Evolutionary conservation across 306 rosid species (phyloP).

Genomic region (Sechiopsis laciniata): DNA sequence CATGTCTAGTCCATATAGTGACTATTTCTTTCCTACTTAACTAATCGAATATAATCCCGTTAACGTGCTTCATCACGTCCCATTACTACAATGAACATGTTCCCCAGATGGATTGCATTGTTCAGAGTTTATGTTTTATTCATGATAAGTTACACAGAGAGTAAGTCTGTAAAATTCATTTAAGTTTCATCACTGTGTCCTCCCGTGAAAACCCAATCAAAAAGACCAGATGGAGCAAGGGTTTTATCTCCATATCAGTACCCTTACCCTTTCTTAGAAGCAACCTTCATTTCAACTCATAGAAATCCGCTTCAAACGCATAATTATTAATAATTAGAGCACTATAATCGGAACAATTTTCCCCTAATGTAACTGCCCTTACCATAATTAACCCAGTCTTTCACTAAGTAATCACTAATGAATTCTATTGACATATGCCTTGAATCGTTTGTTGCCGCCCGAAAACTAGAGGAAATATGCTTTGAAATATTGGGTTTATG

Average conservation of each 20-base stretch:
- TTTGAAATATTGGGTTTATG: too few species aligned
- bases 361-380: not conserved
- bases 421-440: not conserved
- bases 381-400: not conserved
- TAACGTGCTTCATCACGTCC: not conserved
- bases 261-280: conserved; percentile 1
- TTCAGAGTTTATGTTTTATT: not conserved
- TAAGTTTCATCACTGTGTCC: not conserved
- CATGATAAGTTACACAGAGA: not conserved
- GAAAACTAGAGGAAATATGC: too few species aligned
- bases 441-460: too few species aligned
- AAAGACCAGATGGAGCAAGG: not conserved
- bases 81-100: not conserved
- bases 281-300: not conserved
- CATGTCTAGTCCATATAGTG: not conserved
- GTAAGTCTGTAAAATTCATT: not conserved
- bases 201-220: not conserved
- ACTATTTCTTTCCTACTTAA: not conserved
- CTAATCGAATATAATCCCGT: not conserved
- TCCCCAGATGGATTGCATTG: not conserved
- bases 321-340: not conserved
- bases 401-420: not conserved
- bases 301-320: not conserved
- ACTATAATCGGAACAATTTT: not conserved
- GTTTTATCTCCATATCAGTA: not conserved